Evolutionary conservation across 371 early-diverging fungal genomes (phyloP).

Genomic region (Mucor irregularis): DNA sequence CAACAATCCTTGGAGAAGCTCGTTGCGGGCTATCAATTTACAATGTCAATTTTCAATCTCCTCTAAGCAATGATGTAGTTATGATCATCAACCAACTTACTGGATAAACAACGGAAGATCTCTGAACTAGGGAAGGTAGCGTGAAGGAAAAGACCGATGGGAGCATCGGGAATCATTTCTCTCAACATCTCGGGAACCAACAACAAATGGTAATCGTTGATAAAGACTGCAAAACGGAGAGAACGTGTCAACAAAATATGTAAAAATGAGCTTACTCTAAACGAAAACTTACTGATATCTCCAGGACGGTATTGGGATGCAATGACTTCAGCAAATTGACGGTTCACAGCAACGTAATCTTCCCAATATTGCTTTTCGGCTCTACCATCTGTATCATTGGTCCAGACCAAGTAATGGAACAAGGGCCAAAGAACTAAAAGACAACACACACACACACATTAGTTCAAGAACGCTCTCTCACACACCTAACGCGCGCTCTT

Average conservation of each 20-base stretch:
- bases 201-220: slow-evolving; percentile 98
- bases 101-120: slow-evolving; percentile 91
- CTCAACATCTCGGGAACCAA: slow-evolving; percentile 90
- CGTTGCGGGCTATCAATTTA: slow-evolving; percentile 75
- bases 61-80: not conserved
- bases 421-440: slow-evolving; percentile 90
- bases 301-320: slow-evolving; percentile 72
- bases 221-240: slow-evolving; percentile 76
- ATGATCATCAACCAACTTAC: slow-evolving; percentile 51
- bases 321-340: slow-evolving; percentile 83
- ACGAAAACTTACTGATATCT: slow-evolving; percentile 86
- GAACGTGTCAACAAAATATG: not conserved
- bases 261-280: too few relatives aligned
- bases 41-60: not conserved
- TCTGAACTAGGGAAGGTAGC: slow-evolving; percentile 96
- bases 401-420: slow-evolving; percentile 94
- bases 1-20: slow-evolving; percentile 89
- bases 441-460: not conserved
- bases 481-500: too few relatives aligned
- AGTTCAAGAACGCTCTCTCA: slow-evolving; percentile 38
- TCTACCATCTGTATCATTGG: slow-evolving; percentile 64
- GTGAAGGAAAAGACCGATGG: slow-evolving; percentile 97
- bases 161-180: slow-evolving; percentile 72
- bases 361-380: slow-evolving; percentile 80
- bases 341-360: slow-evolving; percentile 89